Conservation (phyloP, 495 filamentous ascomycete genomes). For the Thermothielavioides terrestris region DNA sequence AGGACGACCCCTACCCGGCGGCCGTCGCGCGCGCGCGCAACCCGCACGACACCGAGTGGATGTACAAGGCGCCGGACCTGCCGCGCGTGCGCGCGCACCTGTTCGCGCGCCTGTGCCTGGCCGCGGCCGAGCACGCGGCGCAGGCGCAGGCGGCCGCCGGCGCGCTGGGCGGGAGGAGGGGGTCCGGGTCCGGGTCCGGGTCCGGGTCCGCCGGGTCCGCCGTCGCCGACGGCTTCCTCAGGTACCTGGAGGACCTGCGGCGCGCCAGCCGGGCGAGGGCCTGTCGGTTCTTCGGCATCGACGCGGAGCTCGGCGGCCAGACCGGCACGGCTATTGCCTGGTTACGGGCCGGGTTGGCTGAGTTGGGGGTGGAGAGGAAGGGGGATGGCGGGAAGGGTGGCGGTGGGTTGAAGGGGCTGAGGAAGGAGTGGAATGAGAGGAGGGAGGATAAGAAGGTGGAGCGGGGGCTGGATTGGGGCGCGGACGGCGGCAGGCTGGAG, state of each 20-base stretch:
- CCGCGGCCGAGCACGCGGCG: constrained; percentile 57
- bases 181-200: not conserved
- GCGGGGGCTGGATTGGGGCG: constrained; percentile 62
- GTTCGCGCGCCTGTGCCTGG: constrained; percentile 81
- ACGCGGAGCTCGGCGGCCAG: constrained; percentile 73
- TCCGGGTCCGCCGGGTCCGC: not conserved
- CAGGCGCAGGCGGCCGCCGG: constrained; percentile 46
- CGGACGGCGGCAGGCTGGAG: constrained; percentile 74
- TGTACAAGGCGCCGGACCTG: constrained; percentile 77
- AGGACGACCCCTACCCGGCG: constrained; percentile 86
- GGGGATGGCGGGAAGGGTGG: constrained; percentile 5
- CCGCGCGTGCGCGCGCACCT: constrained; percentile 81
- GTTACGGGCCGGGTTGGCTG: constrained; percentile 61
- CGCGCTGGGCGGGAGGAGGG: not conserved
- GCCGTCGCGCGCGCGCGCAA: constrained; percentile 68
- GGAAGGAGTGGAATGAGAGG: constrained; percentile 61
- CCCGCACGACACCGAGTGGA: constrained; percentile 78
- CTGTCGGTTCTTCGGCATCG: constrained; percentile 82
- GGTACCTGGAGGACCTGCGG: constrained; percentile 65
- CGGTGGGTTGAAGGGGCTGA: constrained; percentile 53
- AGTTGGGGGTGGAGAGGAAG: constrained; percentile 52
- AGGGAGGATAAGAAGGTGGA: constrained; percentile 61
- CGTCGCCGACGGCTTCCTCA: constrained; percentile 54
- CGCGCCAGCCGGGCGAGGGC: constrained; percentile 69
- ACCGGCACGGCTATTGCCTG: constrained; percentile 78